Conservation (phyloP, 176 grass and related monocot genomes). For the Juncus effusus region DNA sequence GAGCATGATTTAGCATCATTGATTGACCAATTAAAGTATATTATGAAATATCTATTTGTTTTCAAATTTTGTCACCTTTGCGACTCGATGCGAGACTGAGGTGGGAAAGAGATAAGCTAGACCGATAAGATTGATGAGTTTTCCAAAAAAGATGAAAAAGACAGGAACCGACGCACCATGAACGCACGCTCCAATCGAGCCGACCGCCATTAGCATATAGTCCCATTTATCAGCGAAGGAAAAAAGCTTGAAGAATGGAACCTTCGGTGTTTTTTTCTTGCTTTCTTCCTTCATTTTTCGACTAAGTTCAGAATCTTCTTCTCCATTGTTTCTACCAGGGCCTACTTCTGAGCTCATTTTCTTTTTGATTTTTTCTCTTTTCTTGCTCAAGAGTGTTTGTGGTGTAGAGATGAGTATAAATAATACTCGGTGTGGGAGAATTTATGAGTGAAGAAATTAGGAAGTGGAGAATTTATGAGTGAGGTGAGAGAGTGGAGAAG, state of each 20-base stretch:
- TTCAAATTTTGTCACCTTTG: constrained; percentile 36
- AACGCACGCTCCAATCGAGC: constrained; percentile 76
- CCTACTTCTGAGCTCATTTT: constrained; percentile 20
- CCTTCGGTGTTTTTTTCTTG: constrained; percentile 35
- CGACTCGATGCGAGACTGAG: constrained; percentile 63
- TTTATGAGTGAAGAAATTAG: too few species aligned
- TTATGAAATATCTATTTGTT: background rate
- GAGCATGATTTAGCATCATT: background rate
- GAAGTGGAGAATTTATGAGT: too few species aligned
- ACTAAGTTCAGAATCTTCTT: background rate
- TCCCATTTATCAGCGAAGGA: constrained; percentile 95
- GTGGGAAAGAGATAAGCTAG: constrained; percentile 89
- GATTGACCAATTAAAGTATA: background rate
- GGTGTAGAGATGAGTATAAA: too few species aligned
- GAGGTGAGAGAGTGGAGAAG: too few species aligned
- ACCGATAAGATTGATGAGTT: constrained; percentile 99
- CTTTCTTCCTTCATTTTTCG: background rate
- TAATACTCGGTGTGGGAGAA: too few species aligned
- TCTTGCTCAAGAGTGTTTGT: background rate
- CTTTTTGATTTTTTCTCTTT: background rate
- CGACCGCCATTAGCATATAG: constrained; percentile 77
- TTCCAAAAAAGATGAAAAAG: constrained; percentile 99
- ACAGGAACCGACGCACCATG: constrained; percentile 96
- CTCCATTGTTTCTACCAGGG: constrained; percentile 13
- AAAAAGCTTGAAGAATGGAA: constrained; percentile 95